A percentile compares a stretch with the other conserved stretches of the same genome.
Conservation (phyloP, 2,329 filamentous ascomycete genomes). For the Cadophora sp. region DNA sequence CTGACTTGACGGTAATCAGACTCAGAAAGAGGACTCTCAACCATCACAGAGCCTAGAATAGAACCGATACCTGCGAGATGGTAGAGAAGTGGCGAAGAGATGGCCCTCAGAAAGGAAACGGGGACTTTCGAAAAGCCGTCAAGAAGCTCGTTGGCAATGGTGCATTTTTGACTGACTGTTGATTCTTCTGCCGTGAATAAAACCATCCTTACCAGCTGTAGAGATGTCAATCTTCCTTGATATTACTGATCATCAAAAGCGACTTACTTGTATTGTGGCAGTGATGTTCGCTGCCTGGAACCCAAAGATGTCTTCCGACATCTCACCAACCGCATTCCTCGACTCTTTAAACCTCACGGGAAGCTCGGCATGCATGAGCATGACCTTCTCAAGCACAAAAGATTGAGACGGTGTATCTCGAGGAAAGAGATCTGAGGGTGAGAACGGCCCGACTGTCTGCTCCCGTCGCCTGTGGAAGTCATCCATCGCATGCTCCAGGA, state of each 20-base stretch:
- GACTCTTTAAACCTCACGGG: conserved; percentile 32
- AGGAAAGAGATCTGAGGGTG: conserved; percentile 22
- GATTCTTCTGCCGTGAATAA: conserved; percentile 48
- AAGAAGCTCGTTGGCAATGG: conserved; percentile 53
- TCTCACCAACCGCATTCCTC: not conserved
- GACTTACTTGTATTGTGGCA: conserved; percentile 44
- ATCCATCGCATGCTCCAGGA: conserved; percentile 56
- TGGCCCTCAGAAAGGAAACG: conserved; percentile 52
- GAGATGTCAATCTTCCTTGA: not conserved
- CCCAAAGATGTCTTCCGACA: conserved; percentile 43
- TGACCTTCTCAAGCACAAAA: conserved; percentile 30
- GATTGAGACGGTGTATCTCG: conserved; percentile 21
- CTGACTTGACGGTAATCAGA: conserved; percentile 43
- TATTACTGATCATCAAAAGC: not conserved
- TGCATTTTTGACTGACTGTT: conserved; percentile 52
- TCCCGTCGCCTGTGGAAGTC: conserved; percentile 27
- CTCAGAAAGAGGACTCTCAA: conserved; percentile 37
- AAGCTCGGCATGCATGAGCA: conserved; percentile 31
- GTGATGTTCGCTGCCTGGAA: conserved; percentile 59
- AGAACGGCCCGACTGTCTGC: conserved; percentile 13
- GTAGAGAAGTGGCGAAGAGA: conserved; percentile 55
- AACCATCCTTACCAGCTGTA: conserved; percentile 53
- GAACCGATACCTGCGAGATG: conserved; percentile 56
- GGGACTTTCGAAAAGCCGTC: conserved; percentile 48
- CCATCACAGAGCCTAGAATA: conserved; percentile 54